Conservation (phyloP, 495 filamentous ascomycete species). For the Neurospora intermedia region DNA sequence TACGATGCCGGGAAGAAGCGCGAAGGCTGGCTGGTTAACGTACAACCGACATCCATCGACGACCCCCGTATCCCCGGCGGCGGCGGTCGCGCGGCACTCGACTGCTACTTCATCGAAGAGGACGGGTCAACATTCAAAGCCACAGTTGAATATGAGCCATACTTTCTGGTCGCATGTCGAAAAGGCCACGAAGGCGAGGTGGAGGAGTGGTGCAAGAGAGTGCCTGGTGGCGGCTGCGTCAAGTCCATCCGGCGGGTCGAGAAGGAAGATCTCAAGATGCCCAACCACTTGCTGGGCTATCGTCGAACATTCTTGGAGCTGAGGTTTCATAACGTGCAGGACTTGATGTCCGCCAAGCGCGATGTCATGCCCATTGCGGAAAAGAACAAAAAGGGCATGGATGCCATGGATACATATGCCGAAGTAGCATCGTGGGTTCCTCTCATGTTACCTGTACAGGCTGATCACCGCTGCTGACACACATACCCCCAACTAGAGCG, state of each 20-base stretch:
- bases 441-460: background rate
- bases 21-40: slow-evolving; percentile 89
- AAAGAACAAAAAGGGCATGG: slow-evolving; percentile 90
- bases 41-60: slow-evolving; percentile 80
- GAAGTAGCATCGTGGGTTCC: slow-evolving; percentile 75
- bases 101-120: slow-evolving; percentile 95
- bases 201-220: slow-evolving; percentile 85
- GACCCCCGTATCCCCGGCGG: slow-evolving; percentile 70
- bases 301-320: slow-evolving; percentile 76
- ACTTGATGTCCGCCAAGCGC: slow-evolving; percentile 72
- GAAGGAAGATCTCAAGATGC: slow-evolving; percentile 92
- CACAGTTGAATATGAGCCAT: slow-evolving; percentile 91
- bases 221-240: slow-evolving; percentile 70
- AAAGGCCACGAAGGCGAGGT: slow-evolving; percentile 83
- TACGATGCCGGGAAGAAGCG: slow-evolving; percentile 82
- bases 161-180: slow-evolving; percentile 86
- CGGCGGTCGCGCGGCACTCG: slow-evolving; percentile 73
- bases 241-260: slow-evolving; percentile 67
- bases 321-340: slow-evolving; percentile 74
- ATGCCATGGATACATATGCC: slow-evolving; percentile 95
- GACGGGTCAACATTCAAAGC: slow-evolving; percentile 92
- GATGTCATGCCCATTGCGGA: slow-evolving; percentile 84
- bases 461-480: slow-evolving; percentile 9
- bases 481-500: slow-evolving; percentile 38
- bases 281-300: slow-evolving; percentile 91